Evolutionary conservation across 2,329 filamentous ascomycete genomes (phyloP).

Genomic region (Amphichorda felina): DNA sequence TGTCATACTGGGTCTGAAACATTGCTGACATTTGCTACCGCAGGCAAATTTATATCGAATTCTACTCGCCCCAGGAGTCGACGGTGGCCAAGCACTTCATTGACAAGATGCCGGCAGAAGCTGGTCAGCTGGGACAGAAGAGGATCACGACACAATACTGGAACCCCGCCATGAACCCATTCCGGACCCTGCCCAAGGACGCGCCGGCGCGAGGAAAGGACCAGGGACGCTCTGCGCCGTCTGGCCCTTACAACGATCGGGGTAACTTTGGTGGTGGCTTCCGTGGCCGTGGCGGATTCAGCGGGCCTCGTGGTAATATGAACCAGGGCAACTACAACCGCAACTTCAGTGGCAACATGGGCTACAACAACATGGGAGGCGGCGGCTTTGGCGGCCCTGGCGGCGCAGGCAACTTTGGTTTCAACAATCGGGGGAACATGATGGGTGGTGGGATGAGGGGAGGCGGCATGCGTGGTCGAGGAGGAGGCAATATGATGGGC

Average conservation of each 20-base stretch:
- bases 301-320: constrained; percentile 33
- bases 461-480: constrained; percentile 37
- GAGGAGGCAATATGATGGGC: constrained; percentile 38
- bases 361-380: constrained; percentile 29
- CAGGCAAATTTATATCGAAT: constrained; percentile 74
- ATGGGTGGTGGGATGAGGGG: constrained; percentile 30
- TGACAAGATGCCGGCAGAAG: constrained; percentile 46
- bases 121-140: constrained; percentile 46
- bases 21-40: not conserved
- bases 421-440: constrained; percentile 29
- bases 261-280: constrained; percentile 32
- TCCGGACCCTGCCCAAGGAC: constrained; percentile 84
- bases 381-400: constrained; percentile 37
- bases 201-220: constrained; percentile 54
- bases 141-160: constrained; percentile 67
- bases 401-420: constrained; percentile 33
- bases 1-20: constrained; percentile 4
- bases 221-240: constrained; percentile 39
- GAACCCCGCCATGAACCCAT: constrained; percentile 69
- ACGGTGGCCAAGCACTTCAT: constrained; percentile 76
- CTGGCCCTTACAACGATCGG: constrained; percentile 37
- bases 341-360: constrained; percentile 29
- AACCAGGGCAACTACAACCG: constrained; percentile 27
- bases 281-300: constrained; percentile 33
- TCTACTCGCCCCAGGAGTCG: constrained; percentile 71